These are phyloP conservation scores for Populus hybrid DNA, from an alignment of 441 rosid species.

Conservation along the genomic window DNA sequence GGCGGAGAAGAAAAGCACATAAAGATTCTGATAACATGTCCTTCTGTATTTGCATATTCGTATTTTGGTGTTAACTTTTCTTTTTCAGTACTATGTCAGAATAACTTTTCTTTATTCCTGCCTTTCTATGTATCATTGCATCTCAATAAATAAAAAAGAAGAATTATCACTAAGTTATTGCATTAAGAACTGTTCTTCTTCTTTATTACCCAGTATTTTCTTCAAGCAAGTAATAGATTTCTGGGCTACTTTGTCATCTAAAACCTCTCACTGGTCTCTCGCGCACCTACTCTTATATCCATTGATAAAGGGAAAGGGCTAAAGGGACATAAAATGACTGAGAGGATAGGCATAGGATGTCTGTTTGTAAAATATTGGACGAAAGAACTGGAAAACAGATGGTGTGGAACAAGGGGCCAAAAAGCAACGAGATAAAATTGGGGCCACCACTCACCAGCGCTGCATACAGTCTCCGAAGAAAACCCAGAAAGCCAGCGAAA, in stretches of 20 bases:
- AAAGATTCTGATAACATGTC: constrained; percentile 16
- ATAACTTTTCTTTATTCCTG: background rate
- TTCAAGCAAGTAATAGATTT: constrained; percentile 3
- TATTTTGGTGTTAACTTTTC: constrained; percentile 8
- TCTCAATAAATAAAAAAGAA: background rate
- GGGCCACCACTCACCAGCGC: constrained; percentile 11
- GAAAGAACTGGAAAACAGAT: background rate
- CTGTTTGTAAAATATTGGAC: background rate
- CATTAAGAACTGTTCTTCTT: background rate
- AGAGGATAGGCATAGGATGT: background rate
- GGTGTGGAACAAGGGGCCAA: background rate
- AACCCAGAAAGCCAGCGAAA: constrained; percentile 31
- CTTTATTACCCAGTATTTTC: background rate
- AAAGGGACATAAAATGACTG: constrained; percentile 1
- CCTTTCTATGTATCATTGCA: background rate
- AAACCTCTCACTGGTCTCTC: constrained; percentile 1
- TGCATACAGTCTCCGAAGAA: constrained; percentile 8
- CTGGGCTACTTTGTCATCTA: background rate
- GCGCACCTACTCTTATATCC: constrained; percentile 8
- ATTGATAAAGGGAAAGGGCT: constrained; percentile 2
- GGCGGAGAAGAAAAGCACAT: constrained; percentile 10
- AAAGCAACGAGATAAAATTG: constrained; percentile 1
- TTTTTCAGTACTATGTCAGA: background rate
- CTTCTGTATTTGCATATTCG: constrained; percentile 12
- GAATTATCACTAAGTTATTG: background rate